Evolutionary conservation across 805 yeast species (phyloP), one percentile per base, ranked within the genome.

Genomic region (Tetrapisispora namnaoensis): DNA sequence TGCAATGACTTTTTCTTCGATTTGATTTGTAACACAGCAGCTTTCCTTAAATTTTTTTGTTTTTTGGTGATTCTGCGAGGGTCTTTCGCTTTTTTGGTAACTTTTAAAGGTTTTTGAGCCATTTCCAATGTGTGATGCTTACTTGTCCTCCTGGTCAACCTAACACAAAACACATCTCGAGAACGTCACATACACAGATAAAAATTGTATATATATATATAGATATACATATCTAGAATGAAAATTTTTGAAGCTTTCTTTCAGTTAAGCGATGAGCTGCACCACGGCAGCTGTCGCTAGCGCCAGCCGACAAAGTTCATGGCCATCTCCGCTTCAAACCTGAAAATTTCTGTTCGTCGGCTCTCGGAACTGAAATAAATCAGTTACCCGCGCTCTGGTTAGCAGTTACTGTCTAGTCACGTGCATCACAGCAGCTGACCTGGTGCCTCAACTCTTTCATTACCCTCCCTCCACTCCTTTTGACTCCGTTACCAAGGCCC

Each of bases 61-160:
- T 72, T 78, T 69, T 83, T 84, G 1, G 90, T 70, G 32, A 70
- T 58, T 49, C 74, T 65, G 32, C 67, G 69, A 38, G 72, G 70
- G 43, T 70, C 70, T 50, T 71, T 70, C 37, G 57, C 50, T 54
- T 70, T 69, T 42, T 55, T 61, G 13, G 59, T 65, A 37, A 83
- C 74, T 56, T 81, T 82, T n/a, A 78, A 62, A 48, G 80, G 78
- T 45, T 87, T 88, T 66, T 85, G 93, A 16, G 83, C 86, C 93
- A 85, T 20, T 21, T 38, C 9, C 11, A 14, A 24, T 6, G 8
- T 24, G 8, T 24, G 4, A 24, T 24, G 28, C 28, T 24, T 24
- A 4, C 35, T 32, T 11, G 35, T 32, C 4, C 13, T 32, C n/a
- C 13, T 32, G 6, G 35, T 32, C n/a, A 28, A 32, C 35, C 13